Evolutionary conservation across 1,139 yeast genomes (phyloP).

Genomic region (Scheffersomyces insectosa): DNA sequence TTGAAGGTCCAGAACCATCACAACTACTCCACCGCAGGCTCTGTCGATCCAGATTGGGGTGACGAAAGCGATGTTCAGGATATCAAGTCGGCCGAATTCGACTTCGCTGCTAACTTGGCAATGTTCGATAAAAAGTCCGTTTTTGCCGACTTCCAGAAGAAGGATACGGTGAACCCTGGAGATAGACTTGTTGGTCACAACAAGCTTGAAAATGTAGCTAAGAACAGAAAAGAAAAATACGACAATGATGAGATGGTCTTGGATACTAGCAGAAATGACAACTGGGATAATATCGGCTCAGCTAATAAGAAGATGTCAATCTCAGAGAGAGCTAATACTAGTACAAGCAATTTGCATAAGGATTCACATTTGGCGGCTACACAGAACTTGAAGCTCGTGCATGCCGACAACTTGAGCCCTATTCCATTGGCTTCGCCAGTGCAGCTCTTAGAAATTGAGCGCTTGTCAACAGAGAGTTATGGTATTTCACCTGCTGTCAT

Average conservation of each 20-base stretch:
- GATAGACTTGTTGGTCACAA: slow-evolving; percentile 78
- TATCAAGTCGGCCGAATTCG: slow-evolving; percentile 70
- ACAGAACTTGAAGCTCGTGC: slow-evolving; percentile 20
- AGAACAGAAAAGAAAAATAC: slow-evolving; percentile 47
- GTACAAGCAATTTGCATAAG: slow-evolving; percentile 3
- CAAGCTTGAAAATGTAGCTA: slow-evolving; percentile 37
- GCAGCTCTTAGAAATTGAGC: slow-evolving; percentile 78
- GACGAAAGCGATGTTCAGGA: slow-evolving; percentile 42
- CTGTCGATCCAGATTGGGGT: slow-evolving; percentile 48
- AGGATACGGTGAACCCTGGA: slow-evolving; percentile 61
- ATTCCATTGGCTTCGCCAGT: slow-evolving; percentile 76
- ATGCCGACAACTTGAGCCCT: slow-evolving; percentile 21
- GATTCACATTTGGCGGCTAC: slow-evolving; percentile 1
- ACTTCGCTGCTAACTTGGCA: slow-evolving; percentile 79
- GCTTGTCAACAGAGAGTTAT: slow-evolving; percentile 54
- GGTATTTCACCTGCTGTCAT: slow-evolving; percentile 50
- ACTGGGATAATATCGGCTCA: slow-evolving; percentile 54
- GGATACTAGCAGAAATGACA: slow-evolving; percentile 46
- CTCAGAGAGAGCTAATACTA: slow-evolving; percentile 7
- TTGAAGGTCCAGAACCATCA: slow-evolving; percentile 2
- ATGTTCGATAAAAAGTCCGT: slow-evolving; percentile 82
- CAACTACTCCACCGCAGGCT: slow-evolving; percentile 8
- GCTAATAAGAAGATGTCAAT: neutral
- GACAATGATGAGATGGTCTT: slow-evolving; percentile 77
- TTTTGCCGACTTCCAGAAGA: slow-evolving; percentile 70